Evolutionary conservation across 495 filamentous ascomycete species (phyloP).

Genomic region (Sordaria brevicollis): DNA sequence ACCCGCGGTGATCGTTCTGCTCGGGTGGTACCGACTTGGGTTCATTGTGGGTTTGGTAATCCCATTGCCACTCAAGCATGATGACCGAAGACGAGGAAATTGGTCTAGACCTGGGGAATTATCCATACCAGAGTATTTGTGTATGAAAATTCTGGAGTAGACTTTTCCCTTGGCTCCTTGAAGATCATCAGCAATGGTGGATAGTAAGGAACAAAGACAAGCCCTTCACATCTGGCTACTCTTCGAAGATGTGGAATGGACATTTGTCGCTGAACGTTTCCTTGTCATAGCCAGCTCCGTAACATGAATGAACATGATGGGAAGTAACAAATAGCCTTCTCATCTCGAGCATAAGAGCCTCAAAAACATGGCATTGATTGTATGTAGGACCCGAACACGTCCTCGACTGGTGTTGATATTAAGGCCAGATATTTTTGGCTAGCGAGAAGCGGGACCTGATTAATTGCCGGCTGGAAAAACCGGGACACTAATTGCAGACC

Average conservation of each 20-base stretch:
- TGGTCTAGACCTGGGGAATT: not conserved
- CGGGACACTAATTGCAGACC: not conserved
- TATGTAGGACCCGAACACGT: not conserved
- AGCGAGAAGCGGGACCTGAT: not conserved
- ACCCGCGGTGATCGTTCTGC: not conserved
- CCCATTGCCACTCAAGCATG: not conserved
- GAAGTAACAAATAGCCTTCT: not conserved
- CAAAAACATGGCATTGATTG: not conserved
- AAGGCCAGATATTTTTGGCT: not conserved
- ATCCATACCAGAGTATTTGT: not conserved
- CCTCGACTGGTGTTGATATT: not conserved
- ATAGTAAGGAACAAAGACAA: not conserved
- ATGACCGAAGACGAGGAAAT: not conserved
- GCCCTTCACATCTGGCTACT: not conserved
- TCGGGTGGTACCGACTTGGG: not conserved
- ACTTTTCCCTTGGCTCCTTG: not conserved
- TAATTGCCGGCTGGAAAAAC: not conserved
- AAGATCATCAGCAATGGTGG: not conserved
- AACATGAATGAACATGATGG: not conserved
- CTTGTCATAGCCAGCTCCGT: not conserved
- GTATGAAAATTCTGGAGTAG: not conserved
- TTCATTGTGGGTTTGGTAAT: not conserved
- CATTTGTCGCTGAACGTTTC: not conserved
- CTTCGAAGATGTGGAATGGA: not conserved
- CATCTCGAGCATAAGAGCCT: not conserved